These are phyloP conservation scores for Lecanosticta acicola DNA, from an alignment of 2,329 filamentous ascomycete genomes.

Conservation along the genomic window DNA sequence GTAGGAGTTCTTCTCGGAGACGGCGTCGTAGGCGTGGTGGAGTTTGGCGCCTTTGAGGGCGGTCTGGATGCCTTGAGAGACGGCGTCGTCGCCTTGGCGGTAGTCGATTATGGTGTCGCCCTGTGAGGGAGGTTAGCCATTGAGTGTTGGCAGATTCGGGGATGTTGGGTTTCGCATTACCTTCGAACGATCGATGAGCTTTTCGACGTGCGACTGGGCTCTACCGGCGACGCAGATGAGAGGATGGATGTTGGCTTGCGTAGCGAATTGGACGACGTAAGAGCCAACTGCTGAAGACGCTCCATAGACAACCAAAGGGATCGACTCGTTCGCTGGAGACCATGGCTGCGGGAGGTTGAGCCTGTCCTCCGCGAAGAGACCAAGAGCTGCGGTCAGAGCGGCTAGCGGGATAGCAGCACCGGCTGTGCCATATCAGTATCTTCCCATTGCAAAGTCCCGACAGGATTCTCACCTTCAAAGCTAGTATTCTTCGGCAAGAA, in stretches of 20 bases:
- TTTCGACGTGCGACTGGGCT: slow-evolving; percentile 48
- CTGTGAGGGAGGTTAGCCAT: too few relatives aligned
- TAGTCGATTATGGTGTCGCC: slow-evolving; percentile 59
- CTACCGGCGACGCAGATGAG: slow-evolving; percentile 56
- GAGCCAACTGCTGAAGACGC: slow-evolving; percentile 53
- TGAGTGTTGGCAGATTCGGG: too few relatives aligned
- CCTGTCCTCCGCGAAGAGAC: slow-evolving; percentile 35
- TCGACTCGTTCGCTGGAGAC: slow-evolving; percentile 26
- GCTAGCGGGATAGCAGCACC: slow-evolving; percentile 44
- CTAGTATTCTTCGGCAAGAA: slow-evolving; percentile 46
- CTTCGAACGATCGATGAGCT: slow-evolving; percentile 48
- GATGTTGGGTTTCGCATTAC: too few relatives aligned
- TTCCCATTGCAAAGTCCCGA: background rate
- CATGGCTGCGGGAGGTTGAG: slow-evolving; percentile 41
- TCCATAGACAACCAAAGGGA: slow-evolving; percentile 44
- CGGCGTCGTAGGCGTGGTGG: slow-evolving; percentile 31
- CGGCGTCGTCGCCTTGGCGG: slow-evolving; percentile 37
- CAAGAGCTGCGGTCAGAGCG: slow-evolving; percentile 43
- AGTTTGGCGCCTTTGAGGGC: slow-evolving; percentile 28
- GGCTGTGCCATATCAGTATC: slow-evolving; percentile 22
- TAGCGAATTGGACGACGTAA: slow-evolving; percentile 54
- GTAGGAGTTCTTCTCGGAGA: slow-evolving; percentile 29
- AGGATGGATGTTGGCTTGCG: slow-evolving; percentile 52
- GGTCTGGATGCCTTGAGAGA: slow-evolving; percentile 29
- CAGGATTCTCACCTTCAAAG: slow-evolving; percentile 45